phyloP scores from a whole-genome alignment of 1,139 yeast genomes.

The Starmera stellimalicola region DNA sequence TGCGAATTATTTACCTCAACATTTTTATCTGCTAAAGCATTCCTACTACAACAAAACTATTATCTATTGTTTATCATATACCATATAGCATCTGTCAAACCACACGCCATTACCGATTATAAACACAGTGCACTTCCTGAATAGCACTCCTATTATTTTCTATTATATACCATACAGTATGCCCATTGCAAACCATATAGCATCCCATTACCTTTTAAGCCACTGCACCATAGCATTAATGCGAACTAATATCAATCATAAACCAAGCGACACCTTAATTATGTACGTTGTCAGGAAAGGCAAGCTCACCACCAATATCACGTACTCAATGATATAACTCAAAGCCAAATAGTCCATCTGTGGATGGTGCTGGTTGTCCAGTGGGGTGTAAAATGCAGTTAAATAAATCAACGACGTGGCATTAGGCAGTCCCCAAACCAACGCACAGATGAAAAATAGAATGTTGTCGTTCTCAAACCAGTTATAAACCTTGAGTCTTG shows the following conservation, averaged over 20 bases:
- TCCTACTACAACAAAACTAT: no score
- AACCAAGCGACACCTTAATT: constrained; percentile 22
- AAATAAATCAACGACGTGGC: constrained; percentile 80
- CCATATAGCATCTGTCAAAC: no score
- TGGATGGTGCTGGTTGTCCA: constrained; percentile 40
- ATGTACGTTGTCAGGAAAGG: constrained; percentile 51
- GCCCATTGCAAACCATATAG: no score
- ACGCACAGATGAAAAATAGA: constrained; percentile 47
- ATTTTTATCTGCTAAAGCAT: no score
- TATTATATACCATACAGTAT: not conserved
- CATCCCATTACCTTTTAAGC: not conserved
- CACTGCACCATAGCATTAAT: not conserved
- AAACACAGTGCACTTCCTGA: no score
- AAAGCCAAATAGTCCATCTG: constrained; percentile 84
- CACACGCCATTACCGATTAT: no score
- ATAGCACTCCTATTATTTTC: not conserved
- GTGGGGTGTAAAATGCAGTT: constrained; percentile 75
- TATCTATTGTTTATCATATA: no score
- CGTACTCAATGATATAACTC: constrained; percentile 60
- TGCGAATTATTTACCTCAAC: no score
- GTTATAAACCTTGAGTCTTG: constrained; percentile 26
- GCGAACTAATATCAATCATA: no score
- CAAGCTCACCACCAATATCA: constrained; percentile 46
- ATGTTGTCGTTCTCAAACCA: constrained; percentile 37
- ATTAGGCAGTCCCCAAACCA: constrained; percentile 74